phyloP scores from a whole-genome alignment of 352 stramenopile genomes.

The Pseudoperonospora humuli region DNA sequence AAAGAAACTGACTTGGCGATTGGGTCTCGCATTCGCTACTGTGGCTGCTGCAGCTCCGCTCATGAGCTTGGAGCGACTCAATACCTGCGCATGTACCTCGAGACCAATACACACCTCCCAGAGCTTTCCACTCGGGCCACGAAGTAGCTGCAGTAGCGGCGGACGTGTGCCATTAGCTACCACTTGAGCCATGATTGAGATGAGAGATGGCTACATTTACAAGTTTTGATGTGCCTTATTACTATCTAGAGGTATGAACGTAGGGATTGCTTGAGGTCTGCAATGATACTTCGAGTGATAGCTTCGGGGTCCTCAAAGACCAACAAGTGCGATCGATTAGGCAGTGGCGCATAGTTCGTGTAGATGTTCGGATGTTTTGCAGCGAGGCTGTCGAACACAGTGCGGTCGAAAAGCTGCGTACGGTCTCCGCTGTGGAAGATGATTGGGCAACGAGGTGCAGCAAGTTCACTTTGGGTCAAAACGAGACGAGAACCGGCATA shows the following conservation, averaged over 20 bases:
- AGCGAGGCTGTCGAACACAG: constrained; percentile 23
- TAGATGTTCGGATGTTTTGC: constrained; percentile 34
- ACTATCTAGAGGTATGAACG: too few species aligned
- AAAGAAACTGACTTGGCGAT: constrained; percentile 77
- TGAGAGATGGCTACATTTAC: too few species aligned
- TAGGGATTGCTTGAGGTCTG: too few species aligned
- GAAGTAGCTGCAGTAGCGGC: constrained; percentile 54
- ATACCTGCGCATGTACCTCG: constrained; percentile 79
- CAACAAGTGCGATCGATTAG: constrained; percentile 35
- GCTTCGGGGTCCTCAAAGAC: constrained; percentile 46
- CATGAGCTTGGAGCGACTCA: constrained; percentile 80
- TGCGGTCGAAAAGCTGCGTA: constrained; percentile 35
- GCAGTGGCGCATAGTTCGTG: constrained; percentile 27
- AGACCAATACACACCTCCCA: constrained; percentile 82
- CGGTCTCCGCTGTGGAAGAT: constrained; percentile 38
- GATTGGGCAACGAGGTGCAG: constrained; percentile 30
- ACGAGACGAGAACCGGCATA: constrained; percentile 31
- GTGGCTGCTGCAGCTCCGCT: constrained; percentile 51
- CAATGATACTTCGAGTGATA: too few species aligned
- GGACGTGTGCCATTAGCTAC: constrained; percentile 13
- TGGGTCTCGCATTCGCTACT: constrained; percentile 44
- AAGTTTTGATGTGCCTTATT: too few species aligned
- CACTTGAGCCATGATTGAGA: constrained; percentile 15
- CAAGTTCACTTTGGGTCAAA: constrained; percentile 28
- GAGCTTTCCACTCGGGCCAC: constrained; percentile 41